Conservation (phyloP, 2,329 filamentous ascomycete genomes). For the Colletotrichum sp. region DNA sequence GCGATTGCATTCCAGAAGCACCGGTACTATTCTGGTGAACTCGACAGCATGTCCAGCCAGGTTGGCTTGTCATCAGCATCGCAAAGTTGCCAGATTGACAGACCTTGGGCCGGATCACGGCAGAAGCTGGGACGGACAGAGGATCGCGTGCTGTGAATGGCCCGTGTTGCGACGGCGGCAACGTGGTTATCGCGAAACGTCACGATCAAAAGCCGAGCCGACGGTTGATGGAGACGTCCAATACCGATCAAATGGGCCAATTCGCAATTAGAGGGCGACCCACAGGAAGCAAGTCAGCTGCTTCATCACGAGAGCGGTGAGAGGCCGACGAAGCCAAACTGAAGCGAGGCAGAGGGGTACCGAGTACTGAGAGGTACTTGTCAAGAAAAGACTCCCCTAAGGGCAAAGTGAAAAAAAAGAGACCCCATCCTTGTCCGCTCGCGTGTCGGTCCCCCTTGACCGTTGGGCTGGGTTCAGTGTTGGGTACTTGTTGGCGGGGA, state of each 20-base stretch:
- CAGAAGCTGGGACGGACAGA: neutral
- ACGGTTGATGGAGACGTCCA: neutral
- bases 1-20: neutral
- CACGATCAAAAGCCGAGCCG: neutral
- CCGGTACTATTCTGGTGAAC: neutral
- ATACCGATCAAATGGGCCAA: neutral
- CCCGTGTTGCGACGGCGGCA: neutral
- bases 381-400: neutral
- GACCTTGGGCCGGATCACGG: neutral
- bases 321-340: neutral
- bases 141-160: neutral
- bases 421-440: conserved; percentile 17
- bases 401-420: neutral
- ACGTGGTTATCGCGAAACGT: neutral
- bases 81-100: neutral
- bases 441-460: conserved; percentile 13
- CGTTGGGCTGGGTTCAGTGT: conserved; percentile 12
- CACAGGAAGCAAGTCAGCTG: conserved; percentile 17
- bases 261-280: neutral
- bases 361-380: neutral
- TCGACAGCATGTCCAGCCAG: neutral
- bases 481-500: conserved; percentile 9
- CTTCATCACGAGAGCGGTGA: conserved; percentile 17
- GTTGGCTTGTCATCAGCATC: neutral
- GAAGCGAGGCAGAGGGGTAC: neutral